Conservation (phyloP, 2,329 filamentous ascomycete species). For the Colletotrichum filicis region DNA sequence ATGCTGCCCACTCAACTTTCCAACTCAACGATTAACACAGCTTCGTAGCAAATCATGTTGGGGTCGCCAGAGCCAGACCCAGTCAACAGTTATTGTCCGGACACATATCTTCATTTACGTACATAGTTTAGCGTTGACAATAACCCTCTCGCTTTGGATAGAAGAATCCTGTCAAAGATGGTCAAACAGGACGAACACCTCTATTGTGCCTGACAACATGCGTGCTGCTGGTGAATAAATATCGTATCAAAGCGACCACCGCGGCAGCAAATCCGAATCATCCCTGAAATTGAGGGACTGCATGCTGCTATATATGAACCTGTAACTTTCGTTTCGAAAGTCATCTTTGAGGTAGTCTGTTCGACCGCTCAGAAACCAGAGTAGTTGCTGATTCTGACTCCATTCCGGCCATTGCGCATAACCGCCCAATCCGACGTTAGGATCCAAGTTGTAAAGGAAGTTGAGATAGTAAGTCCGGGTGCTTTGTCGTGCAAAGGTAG, state of each 20-base stretch:
- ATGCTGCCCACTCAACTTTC: neutral
- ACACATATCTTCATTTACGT: conserved; percentile 28
- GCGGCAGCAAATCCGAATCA: neutral
- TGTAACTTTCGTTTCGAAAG: conserved; percentile 45
- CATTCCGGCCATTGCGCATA: conserved; percentile 55
- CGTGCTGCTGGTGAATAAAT: too few relatives aligned
- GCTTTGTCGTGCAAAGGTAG: conserved; percentile 69
- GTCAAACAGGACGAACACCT: too few relatives aligned
- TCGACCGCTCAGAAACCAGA: conserved; percentile 54
- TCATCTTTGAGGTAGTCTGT: conserved; percentile 49
- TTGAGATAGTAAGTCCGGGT: conserved; percentile 78
- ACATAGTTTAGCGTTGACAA: conserved; percentile 23
- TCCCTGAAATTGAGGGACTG: conserved; percentile 22
- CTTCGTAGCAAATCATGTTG: conserved; percentile 18
- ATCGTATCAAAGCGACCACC: neutral
- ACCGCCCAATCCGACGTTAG: conserved; percentile 65
- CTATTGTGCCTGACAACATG: neutral
- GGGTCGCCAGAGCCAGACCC: conserved; percentile 20
- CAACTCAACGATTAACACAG: neutral
- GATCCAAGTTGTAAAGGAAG: conserved; percentile 77
- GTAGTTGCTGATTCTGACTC: conserved; percentile 57
- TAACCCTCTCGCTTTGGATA: conserved; percentile 1
- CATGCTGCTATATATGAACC: conserved; percentile 38
- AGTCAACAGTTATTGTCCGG: conserved; percentile 27
- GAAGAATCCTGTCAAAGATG: neutral